Evolutionary conservation across 768 basidiomycete genomes (phyloP).

Genomic region (Nidularia pulvinata): DNA sequence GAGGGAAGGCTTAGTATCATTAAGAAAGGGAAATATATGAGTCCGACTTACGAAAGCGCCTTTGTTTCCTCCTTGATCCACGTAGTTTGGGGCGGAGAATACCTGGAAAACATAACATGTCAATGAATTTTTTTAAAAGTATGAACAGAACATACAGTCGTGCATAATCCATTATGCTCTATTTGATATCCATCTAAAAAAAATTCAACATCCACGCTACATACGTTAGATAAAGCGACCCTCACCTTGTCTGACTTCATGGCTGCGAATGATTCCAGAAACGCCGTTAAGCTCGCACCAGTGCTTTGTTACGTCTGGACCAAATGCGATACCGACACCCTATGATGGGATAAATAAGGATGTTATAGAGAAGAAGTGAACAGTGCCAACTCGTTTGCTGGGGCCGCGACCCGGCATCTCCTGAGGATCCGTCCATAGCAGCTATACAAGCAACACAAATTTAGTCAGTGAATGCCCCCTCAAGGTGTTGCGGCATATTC

Average conservation of each 20-base stretch:
- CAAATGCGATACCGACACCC: constrained; percentile 97
- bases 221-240: constrained; percentile 5
- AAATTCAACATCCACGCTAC: constrained; percentile 1
- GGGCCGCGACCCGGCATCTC: constrained; percentile 87
- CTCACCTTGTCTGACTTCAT: constrained; percentile 92
- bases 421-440: constrained; percentile 98
- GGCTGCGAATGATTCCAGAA: constrained; percentile 89
- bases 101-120: constrained; percentile 42
- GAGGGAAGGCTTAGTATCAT: constrained; percentile 4
- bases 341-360: constrained; percentile 16
- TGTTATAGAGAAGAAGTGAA: background rate
- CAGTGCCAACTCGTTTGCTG: constrained; percentile 75
- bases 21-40: background rate
- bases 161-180: constrained; percentile 94
- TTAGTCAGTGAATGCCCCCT: background rate
- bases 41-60: constrained; percentile 76
- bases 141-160: constrained; percentile 57
- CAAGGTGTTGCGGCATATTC: constrained; percentile 1
- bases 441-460: constrained; percentile 30
- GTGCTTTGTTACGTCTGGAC: constrained; percentile 87
- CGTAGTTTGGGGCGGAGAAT: constrained; percentile 95
- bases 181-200: constrained; percentile 85
- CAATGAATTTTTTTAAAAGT: background rate
- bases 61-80: constrained; percentile 90
- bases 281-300: constrained; percentile 91